Base-by-base conservation (phyloP, 805 yeast genomes). In the Yarrowia phangngaensis region DNA sequence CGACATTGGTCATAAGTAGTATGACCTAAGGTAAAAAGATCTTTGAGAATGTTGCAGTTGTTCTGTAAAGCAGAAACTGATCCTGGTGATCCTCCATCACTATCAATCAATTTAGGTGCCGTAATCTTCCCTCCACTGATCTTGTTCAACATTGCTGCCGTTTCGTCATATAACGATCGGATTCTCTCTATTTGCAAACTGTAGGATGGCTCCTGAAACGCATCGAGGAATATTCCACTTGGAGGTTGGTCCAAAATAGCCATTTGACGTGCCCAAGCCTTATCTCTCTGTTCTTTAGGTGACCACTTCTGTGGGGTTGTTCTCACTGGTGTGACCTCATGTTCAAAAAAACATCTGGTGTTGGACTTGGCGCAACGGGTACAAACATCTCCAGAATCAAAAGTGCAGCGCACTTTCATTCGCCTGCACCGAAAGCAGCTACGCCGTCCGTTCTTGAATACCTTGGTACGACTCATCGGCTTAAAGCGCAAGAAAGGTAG, bases 391-490 rank as follows among this genome's bases (percentile, higher is more conserved):
- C 48, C 48, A 2, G 27, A 22, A 29, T 41, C 48, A 22, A 41
- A 41, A 8, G 35, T 30, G 29, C 48, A 41, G 16, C 48, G 26
- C 20, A 41, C 48, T 9, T 41, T 41, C 48, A 41, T 41, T 22
- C 48, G 34, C 22, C 48, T 34, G 35, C 48, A 41, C 11, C 48
- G 48, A 29, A 29, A 41, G 22, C 48, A 41, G 28, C 29, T 20
- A 8, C 48, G 48, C 11, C 48, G 27, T 12, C 48, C 48, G 29
- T 41, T 41, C 16, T 41, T 41, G 48, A 41, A 41, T 23, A 41
- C 48, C 29, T 41, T 41, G 29, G 48, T 30, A 32, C 45, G 45
- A 24, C 32, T 26, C 45, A 38, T 38, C 32, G 23, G n/a, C n/a
- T n/a, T n/a, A n/a, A n/a, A n/a, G n/a, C n/a, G n/a, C n/a, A n/a